These are phyloP conservation scores for Chlorophyllum brunneum DNA, from an alignment of 768 basidiomycete genomes.

Conservation along the genomic window DNA sequence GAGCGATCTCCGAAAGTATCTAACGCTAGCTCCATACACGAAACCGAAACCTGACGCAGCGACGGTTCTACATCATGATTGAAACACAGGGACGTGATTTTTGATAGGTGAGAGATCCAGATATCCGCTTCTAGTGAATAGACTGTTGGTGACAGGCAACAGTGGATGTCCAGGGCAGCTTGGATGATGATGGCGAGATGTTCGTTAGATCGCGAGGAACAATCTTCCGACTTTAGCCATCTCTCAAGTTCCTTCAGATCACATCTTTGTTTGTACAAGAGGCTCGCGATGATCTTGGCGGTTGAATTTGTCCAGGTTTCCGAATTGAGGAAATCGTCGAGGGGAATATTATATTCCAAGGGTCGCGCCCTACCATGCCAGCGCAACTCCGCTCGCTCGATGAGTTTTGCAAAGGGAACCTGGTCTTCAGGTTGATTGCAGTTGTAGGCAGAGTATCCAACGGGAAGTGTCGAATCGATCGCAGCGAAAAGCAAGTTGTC, in stretches of 20 bases:
- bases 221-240: constrained; percentile 38
- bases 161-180: constrained; percentile 41
- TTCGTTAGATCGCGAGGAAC: constrained; percentile 19
- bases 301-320: constrained; percentile 41
- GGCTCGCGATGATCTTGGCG: constrained; percentile 34
- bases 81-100: constrained; percentile 8
- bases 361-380: constrained; percentile 28
- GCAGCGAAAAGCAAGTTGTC: constrained; percentile 46
- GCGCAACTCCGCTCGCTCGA: constrained; percentile 23
- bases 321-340: constrained; percentile 36
- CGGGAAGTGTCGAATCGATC: constrained; percentile 36
- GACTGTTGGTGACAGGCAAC: constrained; percentile 3
- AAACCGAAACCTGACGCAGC: not conserved
- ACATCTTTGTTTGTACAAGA: constrained; percentile 39
- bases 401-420: constrained; percentile 5
- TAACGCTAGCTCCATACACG: not conserved
- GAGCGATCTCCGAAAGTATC: not conserved
- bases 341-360: constrained; percentile 19
- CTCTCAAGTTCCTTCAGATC: constrained; percentile 22
- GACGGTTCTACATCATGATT: not conserved
- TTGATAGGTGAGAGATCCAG: constrained; percentile 28
- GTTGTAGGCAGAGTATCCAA: constrained; percentile 21
- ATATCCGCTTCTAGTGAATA: constrained; percentile 16
- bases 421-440: constrained; percentile 1
- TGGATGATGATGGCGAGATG: constrained; percentile 36